Conservation (phyloP, 805 yeast species). For the Yueomyces sinensis region DNA sequence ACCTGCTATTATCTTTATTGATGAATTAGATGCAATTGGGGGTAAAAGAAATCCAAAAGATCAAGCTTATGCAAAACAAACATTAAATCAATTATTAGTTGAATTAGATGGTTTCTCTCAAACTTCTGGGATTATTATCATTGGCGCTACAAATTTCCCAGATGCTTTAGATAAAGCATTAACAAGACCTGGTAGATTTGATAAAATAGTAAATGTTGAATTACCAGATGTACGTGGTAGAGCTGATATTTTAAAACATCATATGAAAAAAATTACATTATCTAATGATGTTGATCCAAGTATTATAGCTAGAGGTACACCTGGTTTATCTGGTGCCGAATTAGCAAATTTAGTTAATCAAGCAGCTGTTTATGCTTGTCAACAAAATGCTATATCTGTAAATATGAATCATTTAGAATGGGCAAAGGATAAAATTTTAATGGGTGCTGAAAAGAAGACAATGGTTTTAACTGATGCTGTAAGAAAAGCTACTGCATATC, state of each 20-base stretch:
- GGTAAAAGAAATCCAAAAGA: conserved; percentile 95
- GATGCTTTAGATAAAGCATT: conserved; percentile 93
- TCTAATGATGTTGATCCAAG: conserved; percentile 78
- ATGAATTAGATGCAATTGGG: conserved; percentile 97
- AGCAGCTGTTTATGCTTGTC: conserved; percentile 96
- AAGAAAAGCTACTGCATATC: conserved; percentile 88
- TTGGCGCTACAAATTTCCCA: conserved; percentile 98
- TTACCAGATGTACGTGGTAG: conserved; percentile 98
- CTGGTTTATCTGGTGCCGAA: conserved; percentile 98
- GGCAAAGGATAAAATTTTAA: conserved; percentile 96
- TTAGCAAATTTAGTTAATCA: conserved; percentile 90
- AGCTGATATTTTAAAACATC: conserved; percentile 80
- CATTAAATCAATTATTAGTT: conserved; percentile 87
- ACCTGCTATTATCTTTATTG: conserved; percentile 94
- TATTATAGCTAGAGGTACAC: conserved; percentile 90
- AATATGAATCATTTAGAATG: conserved; percentile 90
- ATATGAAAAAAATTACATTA: conserved; percentile 80
- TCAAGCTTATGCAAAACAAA: conserved; percentile 96
- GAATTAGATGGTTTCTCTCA: conserved; percentile 95
- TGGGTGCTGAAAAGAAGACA: conserved; percentile 96
- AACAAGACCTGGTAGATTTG: conserved; percentile 97
- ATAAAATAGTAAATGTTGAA: conserved; percentile 88
- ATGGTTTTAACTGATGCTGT: conserved; percentile 97
- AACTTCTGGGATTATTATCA: conserved; percentile 82
- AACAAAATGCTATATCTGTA: conserved; percentile 78